These are phyloP conservation scores for Leucosporidium yakuticum DNA, from an alignment of 768 basidiomycete genomes.

Conservation along the genomic window DNA sequence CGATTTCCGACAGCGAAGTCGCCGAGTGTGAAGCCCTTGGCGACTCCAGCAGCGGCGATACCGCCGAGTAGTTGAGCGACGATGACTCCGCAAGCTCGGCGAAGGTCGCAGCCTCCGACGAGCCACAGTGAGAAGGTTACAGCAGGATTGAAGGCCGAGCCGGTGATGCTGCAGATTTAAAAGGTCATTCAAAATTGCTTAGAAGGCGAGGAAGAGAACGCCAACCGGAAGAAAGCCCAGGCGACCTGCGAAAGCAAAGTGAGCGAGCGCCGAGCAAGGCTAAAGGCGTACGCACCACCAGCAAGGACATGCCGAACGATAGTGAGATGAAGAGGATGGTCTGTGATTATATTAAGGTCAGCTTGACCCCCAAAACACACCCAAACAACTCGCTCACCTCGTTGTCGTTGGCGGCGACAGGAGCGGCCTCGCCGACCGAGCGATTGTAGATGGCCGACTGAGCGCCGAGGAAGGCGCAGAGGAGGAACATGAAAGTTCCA, in stretches of 20 bases:
- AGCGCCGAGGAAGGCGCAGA: neutral
- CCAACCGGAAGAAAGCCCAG: neutral
- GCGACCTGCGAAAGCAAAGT: neutral
- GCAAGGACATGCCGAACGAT: neutral
- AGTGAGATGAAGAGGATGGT: neutral
- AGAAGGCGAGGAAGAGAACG: neutral
- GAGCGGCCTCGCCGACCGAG: neutral
- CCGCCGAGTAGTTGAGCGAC: neutral
- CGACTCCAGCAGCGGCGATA: neutral
- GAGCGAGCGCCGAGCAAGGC: neutral
- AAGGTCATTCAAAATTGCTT: neutral
- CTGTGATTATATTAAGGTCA: neutral
- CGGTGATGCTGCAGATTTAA: neutral
- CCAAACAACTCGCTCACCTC: too few relatives aligned
- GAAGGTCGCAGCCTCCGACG: neutral
- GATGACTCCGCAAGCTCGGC: neutral
- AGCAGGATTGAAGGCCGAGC: neutral
- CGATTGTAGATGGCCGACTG: neutral
- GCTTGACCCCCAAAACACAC: neutral
- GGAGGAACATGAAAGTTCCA: neutral
- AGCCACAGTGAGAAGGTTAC: neutral
- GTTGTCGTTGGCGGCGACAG: neutral
- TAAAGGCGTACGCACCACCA: neutral
- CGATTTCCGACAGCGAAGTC: neutral
- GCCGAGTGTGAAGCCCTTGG: neutral